Conservation (phyloP, 768 basidiomycete species). For the Serendipita vermifera region DNA sequence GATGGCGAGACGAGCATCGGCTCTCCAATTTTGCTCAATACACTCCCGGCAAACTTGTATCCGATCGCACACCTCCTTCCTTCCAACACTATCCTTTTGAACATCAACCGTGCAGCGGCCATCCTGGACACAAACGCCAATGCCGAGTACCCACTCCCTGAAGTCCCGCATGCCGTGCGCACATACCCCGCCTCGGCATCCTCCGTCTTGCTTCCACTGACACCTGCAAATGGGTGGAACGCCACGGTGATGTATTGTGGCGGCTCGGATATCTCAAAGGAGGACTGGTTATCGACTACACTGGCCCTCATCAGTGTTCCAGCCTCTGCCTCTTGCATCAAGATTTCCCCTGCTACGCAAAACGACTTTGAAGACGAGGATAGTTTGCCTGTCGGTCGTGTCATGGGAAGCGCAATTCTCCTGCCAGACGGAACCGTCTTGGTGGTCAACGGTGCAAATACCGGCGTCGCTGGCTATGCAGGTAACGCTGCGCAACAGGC, state of each 20-base stretch:
- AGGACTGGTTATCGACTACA: conserved; percentile 23
- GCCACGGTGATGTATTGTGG: conserved; percentile 78
- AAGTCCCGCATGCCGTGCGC: conserved; percentile 57
- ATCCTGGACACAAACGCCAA: conserved; percentile 51
- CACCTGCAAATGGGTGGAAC: conserved; percentile 69
- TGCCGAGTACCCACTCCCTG: conserved; percentile 43
- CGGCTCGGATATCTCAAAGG: conserved; percentile 35
- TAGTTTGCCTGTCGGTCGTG: conserved; percentile 46
- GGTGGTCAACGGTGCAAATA: conserved; percentile 50
- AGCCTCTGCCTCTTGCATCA: conserved; percentile 64
- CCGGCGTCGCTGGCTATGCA: conserved; percentile 17
- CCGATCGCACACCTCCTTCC: conserved; percentile 61
- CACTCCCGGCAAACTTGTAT: conserved; percentile 65
- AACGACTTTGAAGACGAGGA: conserved; percentile 48
- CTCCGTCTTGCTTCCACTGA: conserved; percentile 66
- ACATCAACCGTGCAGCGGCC: conserved; percentile 24
- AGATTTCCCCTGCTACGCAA: conserved; percentile 56
- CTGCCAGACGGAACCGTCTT: conserved; percentile 60
- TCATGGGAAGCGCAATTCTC: conserved; percentile 60
- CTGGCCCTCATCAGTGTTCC: conserved; percentile 19
- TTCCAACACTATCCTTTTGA: conserved; percentile 22
- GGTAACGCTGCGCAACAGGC: conserved; percentile 13
- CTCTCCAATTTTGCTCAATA: conserved; percentile 49
- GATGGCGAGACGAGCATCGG: conserved; percentile 35
- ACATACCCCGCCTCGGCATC: conserved; percentile 74